phyloP scores from a whole-genome alignment of 257 asterid species.

The Solanum infundibuliforme region DNA sequence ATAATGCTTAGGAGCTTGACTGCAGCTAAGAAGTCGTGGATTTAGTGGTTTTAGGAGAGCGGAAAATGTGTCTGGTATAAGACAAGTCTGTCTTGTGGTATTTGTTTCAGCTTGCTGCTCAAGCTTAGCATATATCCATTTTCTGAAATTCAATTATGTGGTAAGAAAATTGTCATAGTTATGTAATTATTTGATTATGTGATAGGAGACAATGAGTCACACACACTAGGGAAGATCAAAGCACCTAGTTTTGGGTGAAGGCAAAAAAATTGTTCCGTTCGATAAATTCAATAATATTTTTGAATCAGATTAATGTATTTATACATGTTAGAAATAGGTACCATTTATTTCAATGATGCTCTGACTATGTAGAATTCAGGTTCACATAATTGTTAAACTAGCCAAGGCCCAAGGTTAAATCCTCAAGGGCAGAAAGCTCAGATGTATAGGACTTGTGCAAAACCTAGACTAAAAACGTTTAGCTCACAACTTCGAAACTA shows the following conservation, averaged over 20 bases:
- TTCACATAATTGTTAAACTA: neutral
- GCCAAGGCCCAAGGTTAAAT: neutral
- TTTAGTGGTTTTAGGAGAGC: neutral
- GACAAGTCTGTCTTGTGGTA: neutral
- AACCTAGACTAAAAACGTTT: neutral
- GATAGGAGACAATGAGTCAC: neutral
- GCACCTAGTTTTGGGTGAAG: neutral
- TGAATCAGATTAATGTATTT: neutral
- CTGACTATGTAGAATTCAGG: neutral
- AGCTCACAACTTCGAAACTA: neutral
- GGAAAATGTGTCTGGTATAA: neutral
- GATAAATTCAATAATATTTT: neutral
- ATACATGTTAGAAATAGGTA: neutral
- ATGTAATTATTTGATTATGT: neutral
- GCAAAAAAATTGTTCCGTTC: neutral
- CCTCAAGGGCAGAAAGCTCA: neutral
- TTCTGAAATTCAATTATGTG: neutral
- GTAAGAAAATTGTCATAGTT: neutral
- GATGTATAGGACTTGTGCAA: neutral
- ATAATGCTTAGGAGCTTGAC: neutral
- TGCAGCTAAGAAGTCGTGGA: neutral
- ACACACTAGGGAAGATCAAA: neutral
- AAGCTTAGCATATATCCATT: neutral
- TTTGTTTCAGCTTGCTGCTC: neutral
- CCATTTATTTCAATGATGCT: neutral